Conservation (phyloP, 495 filamentous ascomycete genomes). For the Annulohypoxylon nitens region DNA sequence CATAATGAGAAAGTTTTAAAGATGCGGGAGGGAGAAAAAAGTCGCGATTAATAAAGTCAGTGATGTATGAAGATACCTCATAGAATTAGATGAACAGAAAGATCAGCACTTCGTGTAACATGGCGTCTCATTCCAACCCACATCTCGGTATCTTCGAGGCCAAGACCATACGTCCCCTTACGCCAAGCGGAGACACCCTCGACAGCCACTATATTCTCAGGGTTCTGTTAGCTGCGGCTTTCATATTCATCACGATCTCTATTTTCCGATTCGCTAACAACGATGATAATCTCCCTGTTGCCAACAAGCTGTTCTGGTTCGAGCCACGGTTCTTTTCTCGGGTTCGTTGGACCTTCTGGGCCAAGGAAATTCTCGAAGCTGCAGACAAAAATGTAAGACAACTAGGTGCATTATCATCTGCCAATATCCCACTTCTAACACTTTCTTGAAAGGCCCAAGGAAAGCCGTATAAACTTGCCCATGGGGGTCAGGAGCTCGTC, state of each 20-base stretch:
- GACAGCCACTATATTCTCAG: background rate
- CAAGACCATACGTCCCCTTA: background rate
- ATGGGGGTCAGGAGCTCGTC: background rate
- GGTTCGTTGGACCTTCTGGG: constrained; percentile 2
- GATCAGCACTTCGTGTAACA: background rate
- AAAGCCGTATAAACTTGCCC: constrained; percentile 1
- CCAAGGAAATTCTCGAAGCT: background rate
- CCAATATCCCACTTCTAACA: background rate
- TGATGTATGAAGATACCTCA: background rate
- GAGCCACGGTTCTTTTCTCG: background rate
- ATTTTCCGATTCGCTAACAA: background rate
- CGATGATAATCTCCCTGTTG: background rate
- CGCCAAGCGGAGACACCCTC: background rate
- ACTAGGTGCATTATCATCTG: too few species aligned
- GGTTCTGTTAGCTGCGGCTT: background rate
- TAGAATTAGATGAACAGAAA: background rate
- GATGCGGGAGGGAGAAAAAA: background rate
- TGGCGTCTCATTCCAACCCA: background rate
- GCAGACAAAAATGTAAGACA: constrained; percentile 2
- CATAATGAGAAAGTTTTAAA: background rate
- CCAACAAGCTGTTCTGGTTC: background rate
- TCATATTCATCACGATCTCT: background rate
- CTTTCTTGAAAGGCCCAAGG: background rate
- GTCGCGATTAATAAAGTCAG: background rate
- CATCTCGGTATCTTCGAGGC: background rate